Evolutionary conservation across 352 stramenopile species (phyloP), one percentile per base, ranked within the genome.

Genomic region (Detonula confervacea): DNA sequence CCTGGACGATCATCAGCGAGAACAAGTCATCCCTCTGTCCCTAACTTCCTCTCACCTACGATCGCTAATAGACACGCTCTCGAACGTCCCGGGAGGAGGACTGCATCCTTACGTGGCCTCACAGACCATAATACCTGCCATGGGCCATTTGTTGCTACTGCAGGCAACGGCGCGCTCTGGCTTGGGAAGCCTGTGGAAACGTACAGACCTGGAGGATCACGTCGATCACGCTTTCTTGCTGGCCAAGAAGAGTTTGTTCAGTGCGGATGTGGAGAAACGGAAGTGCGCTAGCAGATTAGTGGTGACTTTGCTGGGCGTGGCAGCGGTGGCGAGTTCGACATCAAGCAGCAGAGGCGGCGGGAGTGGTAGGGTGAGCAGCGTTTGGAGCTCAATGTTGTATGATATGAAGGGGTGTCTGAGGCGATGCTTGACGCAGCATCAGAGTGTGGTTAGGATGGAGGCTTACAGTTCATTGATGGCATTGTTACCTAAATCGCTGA

Each of bases 181-280:
- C n/a, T n/a, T n/a, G n/a, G n/a, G n/a, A n/a, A n/a, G n/a, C 20
- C 47, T 75, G 5, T 84, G 77, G 71, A 80, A 81, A 39, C 62
- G 64, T 25, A 56, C 30, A 18, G 78, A 82, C 54, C 47, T 86
- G 16, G 64, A 73, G 30, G 78, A 86, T 54, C 67, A 81, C 25
- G 57, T 87, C 1, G 66, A 87, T 67, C 80, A 87, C 33, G 67
- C 66, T 12, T 84, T 84, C 56, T 64, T 87, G 8, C 55, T 87
- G 39, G 67, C 67, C 6, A 87, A 84, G 59, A 87, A 87, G 52
- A 66, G 68, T 16, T 37, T 84, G 1, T 84, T 84, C 59, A 73
- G 49, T 62, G 20, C 77, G 0, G 80, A 87, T 61, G 55, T 72
- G 9, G 74, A 77, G 5, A 83, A 77, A 27, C 39, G 80, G 18